A percentile compares a stretch with the other conserved stretches of the same genome.
Evolutionary conservation across 371 early-diverging fungal genomes (phyloP).

Genomic region (Mortierella polycephala): DNA sequence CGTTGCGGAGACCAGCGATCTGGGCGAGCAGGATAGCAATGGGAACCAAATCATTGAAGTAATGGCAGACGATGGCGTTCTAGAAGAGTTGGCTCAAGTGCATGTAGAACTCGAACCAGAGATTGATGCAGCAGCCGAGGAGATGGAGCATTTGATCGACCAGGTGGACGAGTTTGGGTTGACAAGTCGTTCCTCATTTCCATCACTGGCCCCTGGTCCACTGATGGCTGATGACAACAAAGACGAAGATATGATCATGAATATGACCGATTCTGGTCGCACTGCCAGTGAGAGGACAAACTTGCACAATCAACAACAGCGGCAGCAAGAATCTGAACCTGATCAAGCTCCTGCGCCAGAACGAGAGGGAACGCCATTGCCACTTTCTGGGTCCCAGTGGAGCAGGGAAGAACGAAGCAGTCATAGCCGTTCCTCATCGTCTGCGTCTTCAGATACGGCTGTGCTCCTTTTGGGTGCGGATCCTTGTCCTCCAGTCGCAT

Average conservation of each 20-base stretch:
- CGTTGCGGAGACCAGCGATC: no score
- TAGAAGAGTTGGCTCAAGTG: conserved; percentile 2
- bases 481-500: conserved; percentile 12
- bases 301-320: not conserved
- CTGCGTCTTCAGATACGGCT: conserved; percentile 1
- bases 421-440: not conserved
- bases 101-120: not conserved
- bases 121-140: not conserved
- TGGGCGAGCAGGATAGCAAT: not conserved
- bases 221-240: conserved; percentile 7
- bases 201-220: not conserved
- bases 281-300: not conserved
- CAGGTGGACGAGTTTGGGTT: conserved; percentile 25
- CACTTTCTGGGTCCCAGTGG: not conserved
- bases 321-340: conserved; percentile 15
- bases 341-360: conserved; percentile 12
- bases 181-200: not conserved
- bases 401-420: not conserved
- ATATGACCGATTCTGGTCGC: not conserved
- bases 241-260: conserved; percentile 17
- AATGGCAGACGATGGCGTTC: not conserved
- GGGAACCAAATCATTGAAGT: conserved; percentile 5
- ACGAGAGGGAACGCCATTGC: not conserved
- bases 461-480: not conserved
- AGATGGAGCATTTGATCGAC: conserved; percentile 31